Evolutionary conservation across 2,329 filamentous ascomycete species (phyloP).

Genomic region (Sporothrix pseudoabietina): DNA sequence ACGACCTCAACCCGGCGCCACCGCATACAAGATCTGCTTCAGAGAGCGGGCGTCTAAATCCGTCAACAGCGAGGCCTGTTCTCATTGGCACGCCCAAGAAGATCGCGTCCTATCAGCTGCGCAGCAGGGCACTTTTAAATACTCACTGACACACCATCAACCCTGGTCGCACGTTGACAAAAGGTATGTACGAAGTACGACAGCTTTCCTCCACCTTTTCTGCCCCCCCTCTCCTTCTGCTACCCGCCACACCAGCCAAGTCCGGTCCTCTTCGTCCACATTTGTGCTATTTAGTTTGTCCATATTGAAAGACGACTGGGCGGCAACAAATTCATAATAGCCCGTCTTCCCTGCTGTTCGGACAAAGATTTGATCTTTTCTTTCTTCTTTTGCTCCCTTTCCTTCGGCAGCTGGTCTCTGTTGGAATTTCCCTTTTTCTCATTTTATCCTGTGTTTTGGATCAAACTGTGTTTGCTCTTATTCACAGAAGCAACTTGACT

Average conservation of each 20-base stretch:
- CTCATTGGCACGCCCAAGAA: slow-evolving; percentile 43
- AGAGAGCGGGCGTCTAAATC: slow-evolving; percentile 51
- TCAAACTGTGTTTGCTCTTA: slow-evolving; percentile 39
- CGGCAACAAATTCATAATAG: slow-evolving; percentile 57
- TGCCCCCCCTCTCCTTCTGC: slow-evolving; percentile 42
- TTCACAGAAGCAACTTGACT: slow-evolving; percentile 35
- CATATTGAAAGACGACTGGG: slow-evolving; percentile 18
- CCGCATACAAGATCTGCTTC: slow-evolving; percentile 38
- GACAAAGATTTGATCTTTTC: slow-evolving; percentile 29
- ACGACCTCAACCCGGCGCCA: slow-evolving; percentile 39
- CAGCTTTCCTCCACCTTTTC: slow-evolving; percentile 36
- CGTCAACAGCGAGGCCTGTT: slow-evolving; percentile 45
- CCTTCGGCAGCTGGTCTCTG: slow-evolving; percentile 38
- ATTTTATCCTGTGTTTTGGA: slow-evolving; percentile 41
- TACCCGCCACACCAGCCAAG: slow-evolving; percentile 44
- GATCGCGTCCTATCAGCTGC: slow-evolving; percentile 48
- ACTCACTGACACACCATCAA: slow-evolving; percentile 38
- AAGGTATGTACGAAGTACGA: slow-evolving; percentile 40
- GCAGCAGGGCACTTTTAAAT: slow-evolving; percentile 34
- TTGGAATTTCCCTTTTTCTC: slow-evolving; percentile 41
- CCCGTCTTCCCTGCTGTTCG: slow-evolving; percentile 46
- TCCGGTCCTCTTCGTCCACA: slow-evolving; percentile 35
- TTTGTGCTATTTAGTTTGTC: slow-evolving; percentile 37
- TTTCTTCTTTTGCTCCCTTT: slow-evolving; percentile 55
- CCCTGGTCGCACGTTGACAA: slow-evolving; percentile 41